These are phyloP conservation scores for Barnettozyma populi DNA, from an alignment of 805 yeast genomes.

Conservation along the genomic window DNA sequence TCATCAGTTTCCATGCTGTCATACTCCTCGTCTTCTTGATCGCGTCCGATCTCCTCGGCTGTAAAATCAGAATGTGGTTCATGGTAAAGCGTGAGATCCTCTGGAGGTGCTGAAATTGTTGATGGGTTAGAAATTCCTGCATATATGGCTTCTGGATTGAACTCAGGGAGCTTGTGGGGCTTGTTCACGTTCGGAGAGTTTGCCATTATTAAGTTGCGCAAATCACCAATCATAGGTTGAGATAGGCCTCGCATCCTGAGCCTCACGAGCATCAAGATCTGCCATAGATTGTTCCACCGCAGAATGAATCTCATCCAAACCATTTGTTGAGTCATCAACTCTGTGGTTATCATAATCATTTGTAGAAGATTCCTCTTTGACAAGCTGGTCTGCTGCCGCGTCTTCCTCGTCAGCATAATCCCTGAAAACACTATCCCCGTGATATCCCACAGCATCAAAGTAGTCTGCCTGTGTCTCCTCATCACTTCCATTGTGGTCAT, in stretches of 20 bases:
- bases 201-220: slow-evolving; percentile 9
- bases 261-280: background rate
- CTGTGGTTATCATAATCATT: background rate
- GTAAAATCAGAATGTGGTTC: background rate
- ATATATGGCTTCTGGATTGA: background rate
- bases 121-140: slow-evolving; percentile 1
- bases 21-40: background rate
- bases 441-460: background rate
- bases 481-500: background rate
- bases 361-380: no score
- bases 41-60: background rate
- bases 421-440: slow-evolving; percentile 7
- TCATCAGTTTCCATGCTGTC: background rate
- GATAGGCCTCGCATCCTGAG: slow-evolving; percentile 12
- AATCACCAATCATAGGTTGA: slow-evolving; percentile 8
- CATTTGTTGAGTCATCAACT: background rate
- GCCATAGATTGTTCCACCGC: background rate
- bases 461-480: slow-evolving; percentile 1
- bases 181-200: slow-evolving; percentile 10
- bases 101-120: background rate
- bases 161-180: background rate
- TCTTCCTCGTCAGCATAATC: background rate
- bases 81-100: background rate
- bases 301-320: background rate
- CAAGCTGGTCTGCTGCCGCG: no score